phyloP scores from a whole-genome alignment of 768 basidiomycete species.

The Paxillus ammoniavirescens region DNA sequence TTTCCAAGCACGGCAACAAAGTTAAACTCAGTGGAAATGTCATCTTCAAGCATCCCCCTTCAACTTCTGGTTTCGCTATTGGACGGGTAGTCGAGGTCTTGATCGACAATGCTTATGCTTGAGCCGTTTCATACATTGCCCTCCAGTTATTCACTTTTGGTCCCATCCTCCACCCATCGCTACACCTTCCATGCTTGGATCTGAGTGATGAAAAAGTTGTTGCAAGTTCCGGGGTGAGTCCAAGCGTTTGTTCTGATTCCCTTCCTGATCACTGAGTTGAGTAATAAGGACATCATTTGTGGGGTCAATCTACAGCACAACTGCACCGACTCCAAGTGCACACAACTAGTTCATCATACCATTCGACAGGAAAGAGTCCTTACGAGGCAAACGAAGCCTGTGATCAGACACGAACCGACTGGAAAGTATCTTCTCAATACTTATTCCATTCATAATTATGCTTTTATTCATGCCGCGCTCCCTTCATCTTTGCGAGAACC shows the following conservation, averaged over 20 bases:
- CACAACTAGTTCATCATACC: too few relatives aligned
- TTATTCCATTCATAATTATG: conserved; percentile 17
- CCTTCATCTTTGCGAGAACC: background rate
- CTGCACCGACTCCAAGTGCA: too few relatives aligned
- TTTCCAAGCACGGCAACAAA: too few relatives aligned
- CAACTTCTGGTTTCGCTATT: background rate
- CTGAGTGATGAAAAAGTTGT: background rate
- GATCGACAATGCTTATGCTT: background rate
- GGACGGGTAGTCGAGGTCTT: conserved; percentile 2
- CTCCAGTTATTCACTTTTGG: background rate
- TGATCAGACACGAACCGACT: conserved; percentile 6
- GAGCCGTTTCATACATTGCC: background rate
- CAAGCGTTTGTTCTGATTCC: background rate
- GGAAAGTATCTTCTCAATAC: conserved; percentile 14
- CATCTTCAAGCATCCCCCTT: background rate
- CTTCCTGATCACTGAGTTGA: background rate
- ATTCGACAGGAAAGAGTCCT: too few relatives aligned
- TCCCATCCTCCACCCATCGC: background rate
- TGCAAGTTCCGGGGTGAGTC: background rate
- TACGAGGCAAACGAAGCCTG: background rate
- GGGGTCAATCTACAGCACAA: conserved; percentile 1
- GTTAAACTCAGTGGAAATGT: background rate
- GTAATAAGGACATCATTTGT: conserved; percentile 13
- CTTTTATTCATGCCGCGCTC: conserved; percentile 3
- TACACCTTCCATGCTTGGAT: background rate